These are phyloP conservation scores for Blastobotrys capitulatus DNA, from an alignment of 1,139 yeast species.

Conservation along the genomic window DNA sequence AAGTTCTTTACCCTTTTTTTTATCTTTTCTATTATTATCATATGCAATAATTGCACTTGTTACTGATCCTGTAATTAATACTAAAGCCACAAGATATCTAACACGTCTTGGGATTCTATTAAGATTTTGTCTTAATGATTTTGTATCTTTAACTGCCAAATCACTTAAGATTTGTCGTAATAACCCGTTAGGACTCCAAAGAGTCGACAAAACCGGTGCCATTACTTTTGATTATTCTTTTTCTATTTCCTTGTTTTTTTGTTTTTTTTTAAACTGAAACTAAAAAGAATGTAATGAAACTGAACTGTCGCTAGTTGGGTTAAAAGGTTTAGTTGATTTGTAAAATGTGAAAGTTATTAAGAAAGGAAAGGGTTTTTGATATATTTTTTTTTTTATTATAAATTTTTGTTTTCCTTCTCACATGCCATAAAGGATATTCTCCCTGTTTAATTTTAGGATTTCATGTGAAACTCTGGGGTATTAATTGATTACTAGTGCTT, in stretches of 20 bases:
- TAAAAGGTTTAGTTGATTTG: too few relatives aligned
- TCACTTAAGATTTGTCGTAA: conserved; percentile 11
- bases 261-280: too few relatives aligned
- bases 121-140: conserved; percentile 10
- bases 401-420: too few relatives aligned
- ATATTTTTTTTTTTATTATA: neutral
- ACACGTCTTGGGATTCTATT: conserved; percentile 10
- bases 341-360: neutral
- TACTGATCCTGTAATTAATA: conserved; percentile 7
- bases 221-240: conserved; percentile 1
- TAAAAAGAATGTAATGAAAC: too few relatives aligned
- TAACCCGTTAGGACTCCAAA: conserved; percentile 13
- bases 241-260: too few relatives aligned
- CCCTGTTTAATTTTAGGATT: too few relatives aligned
- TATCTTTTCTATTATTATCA: conserved; percentile 3
- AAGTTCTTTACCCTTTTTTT: conserved; percentile 13
- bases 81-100: conserved; percentile 10
- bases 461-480: conserved; percentile 3
- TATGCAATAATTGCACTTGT: conserved; percentile 10
- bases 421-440: neutral
- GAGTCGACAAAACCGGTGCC: conserved; percentile 13
- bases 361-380: neutral
- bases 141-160: conserved; percentile 14
- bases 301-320: neutral
- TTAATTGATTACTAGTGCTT: neutral